Conservation (phyloP, 1,284 basidiomycete species). For the Boletus semigastroideus region DNA sequence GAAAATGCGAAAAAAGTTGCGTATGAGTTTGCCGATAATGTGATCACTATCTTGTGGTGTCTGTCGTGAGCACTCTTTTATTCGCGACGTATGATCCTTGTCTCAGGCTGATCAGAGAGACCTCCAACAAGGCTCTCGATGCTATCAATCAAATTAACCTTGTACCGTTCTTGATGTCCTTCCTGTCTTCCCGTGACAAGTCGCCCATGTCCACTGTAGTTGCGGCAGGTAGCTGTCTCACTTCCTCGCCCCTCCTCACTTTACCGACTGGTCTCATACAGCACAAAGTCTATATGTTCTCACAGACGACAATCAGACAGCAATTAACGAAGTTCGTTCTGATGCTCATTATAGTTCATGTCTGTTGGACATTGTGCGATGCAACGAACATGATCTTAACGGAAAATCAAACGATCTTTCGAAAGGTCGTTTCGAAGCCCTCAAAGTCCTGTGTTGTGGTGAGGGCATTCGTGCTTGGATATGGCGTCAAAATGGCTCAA, state of each 20-base stretch:
- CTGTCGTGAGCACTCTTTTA: conserved; percentile 66
- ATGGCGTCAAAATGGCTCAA: background rate
- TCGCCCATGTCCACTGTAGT: conserved; percentile 70
- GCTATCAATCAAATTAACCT: conserved; percentile 80
- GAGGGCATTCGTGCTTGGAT: conserved; percentile 18
- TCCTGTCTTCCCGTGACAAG: conserved; percentile 66
- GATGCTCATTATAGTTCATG: conserved; percentile 67
- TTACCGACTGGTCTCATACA: conserved; percentile 31
- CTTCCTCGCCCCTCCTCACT: background rate
- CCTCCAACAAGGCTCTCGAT: conserved; percentile 86
- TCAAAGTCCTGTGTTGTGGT: conserved; percentile 76
- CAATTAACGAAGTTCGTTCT: conserved; percentile 59
- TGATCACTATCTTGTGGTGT: conserved; percentile 91
- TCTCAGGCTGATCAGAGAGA: conserved; percentile 62
- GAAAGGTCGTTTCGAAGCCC: conserved; percentile 51
- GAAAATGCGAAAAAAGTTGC: conserved; percentile 75
- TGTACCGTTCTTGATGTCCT: conserved; percentile 81
- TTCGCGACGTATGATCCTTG: background rate
- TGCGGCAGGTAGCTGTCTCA: conserved; percentile 63
- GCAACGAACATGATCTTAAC: conserved; percentile 37
- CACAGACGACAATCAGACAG: conserved; percentile 81
- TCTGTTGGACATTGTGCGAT: conserved; percentile 66
- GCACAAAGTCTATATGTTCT: conserved; percentile 90
- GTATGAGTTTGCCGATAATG: conserved; percentile 86
- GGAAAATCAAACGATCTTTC: conserved; percentile 45